Evolutionary conservation across 2,329 filamentous ascomycete species (phyloP).

Genomic region (Microdochium trichocladiopsis): DNA sequence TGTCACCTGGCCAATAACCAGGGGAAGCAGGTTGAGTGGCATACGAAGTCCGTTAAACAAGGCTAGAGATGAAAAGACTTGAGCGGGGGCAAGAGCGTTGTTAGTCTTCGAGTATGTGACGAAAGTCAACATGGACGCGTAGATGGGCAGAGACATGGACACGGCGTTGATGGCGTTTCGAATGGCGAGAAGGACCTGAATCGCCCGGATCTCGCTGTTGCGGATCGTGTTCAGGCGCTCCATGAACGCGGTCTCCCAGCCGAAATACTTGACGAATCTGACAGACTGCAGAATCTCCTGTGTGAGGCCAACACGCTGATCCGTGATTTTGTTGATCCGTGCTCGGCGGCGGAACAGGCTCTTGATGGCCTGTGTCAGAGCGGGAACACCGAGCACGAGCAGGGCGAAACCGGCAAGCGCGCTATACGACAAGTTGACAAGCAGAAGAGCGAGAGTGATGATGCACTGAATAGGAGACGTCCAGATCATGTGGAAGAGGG

Average conservation of each 20-base stretch:
- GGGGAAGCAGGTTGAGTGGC: conserved; percentile 80
- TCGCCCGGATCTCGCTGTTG: conserved; percentile 69
- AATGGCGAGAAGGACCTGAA: conserved; percentile 76
- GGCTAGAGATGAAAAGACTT: conserved; percentile 87
- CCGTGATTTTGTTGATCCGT: conserved; percentile 86
- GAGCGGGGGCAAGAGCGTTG: conserved; percentile 63
- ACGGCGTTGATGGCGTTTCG: conserved; percentile 80
- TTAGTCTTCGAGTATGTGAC: conserved; percentile 69
- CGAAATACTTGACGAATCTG: conserved; percentile 93
- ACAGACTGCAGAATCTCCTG: conserved; percentile 90
- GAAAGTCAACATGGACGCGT: conserved; percentile 92
- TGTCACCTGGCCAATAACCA: conserved; percentile 82
- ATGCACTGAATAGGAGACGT: conserved; percentile 72
- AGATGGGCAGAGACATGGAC: conserved; percentile 81
- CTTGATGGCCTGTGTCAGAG: conserved; percentile 71
- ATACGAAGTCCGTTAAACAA: conserved; percentile 88
- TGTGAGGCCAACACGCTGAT: conserved; percentile 83
- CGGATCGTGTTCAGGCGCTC: conserved; percentile 69
- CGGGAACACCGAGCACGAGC: conserved; percentile 68
- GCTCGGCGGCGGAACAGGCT: conserved; percentile 68
- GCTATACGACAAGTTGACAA: conserved; percentile 86
- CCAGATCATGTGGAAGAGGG: conserved; percentile 89
- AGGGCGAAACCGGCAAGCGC: conserved; percentile 83
- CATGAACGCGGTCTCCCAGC: conserved; percentile 87
- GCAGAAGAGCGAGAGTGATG: conserved; percentile 70